Percentiles rank a stretch among this genome's conserved stretches.
Evolutionary conservation across 2,329 filamentous ascomycete species (phyloP).

Genomic region (Tolypocladium endophyticum): DNA sequence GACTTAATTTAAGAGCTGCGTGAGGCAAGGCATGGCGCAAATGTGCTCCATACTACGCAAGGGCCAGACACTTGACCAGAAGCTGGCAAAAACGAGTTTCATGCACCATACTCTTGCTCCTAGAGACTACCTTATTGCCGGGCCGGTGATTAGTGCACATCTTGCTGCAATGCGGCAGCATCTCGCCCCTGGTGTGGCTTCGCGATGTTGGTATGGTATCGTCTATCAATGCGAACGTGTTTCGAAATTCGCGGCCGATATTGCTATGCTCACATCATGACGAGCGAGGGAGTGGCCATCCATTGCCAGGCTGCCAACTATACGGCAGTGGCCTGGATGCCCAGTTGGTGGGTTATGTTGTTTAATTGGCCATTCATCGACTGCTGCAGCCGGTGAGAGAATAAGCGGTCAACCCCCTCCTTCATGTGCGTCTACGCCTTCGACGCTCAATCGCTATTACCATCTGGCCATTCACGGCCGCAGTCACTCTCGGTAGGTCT

Average conservation of each 20-base stretch:
- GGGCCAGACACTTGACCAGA: neutral
- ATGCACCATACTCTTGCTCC: neutral
- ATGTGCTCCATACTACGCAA: neutral
- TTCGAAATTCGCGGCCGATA: neutral
- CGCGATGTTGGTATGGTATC: neutral
- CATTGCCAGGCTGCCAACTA: neutral
- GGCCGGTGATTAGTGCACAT: neutral
- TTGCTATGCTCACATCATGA: neutral
- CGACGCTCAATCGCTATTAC: neutral
- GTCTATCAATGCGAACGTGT: neutral
- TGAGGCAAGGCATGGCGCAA: neutral
- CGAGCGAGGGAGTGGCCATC: neutral
- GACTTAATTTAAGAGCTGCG: neutral
- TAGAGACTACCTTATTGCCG: neutral
- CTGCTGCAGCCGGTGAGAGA: neutral
- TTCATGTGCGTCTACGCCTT: neutral
- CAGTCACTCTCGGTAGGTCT: neutral
- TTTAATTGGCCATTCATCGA: neutral
- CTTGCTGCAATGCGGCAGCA: neutral
- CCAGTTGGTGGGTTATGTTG: neutral
- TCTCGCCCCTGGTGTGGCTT: neutral
- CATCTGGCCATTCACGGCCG: neutral
- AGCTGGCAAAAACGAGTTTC: neutral
- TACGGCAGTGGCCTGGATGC: neutral
- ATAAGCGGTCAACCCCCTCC: neutral